A percentile compares a stretch with the other conserved stretches of the same genome.
phyloP scores from a whole-genome alignment of 73 alveolate species.

The Symbiodinium natans region DNA sequence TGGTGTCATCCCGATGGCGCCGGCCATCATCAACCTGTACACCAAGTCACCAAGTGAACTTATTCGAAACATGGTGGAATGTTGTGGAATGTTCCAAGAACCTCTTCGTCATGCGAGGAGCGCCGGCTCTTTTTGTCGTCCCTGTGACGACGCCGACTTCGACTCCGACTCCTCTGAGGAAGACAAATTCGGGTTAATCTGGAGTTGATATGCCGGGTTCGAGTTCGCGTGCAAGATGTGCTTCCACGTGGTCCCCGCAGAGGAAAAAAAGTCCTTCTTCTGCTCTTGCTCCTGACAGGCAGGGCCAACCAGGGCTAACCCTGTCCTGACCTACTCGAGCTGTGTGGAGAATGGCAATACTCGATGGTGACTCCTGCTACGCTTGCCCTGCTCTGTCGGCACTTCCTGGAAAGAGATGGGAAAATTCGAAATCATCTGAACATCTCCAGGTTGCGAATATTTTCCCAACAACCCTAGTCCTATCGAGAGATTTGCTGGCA shows the following conservation, averaged over 20 bases:
- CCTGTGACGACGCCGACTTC: conserved; percentile 58
- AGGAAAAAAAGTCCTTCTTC: background rate
- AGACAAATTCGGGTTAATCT: too few species aligned
- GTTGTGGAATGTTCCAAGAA: background rate
- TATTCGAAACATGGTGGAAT: background rate
- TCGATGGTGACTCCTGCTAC: background rate
- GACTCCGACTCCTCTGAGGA: conserved; percentile 45
- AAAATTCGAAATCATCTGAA: too few species aligned
- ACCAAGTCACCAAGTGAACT: background rate
- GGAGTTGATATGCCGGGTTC: too few species aligned
- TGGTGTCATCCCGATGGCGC: conserved; percentile 83
- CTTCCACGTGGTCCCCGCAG: background rate
- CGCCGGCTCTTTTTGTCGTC: conserved; percentile 30
- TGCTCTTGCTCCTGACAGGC: background rate
- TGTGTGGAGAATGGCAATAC: background rate
- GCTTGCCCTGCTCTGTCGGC: conserved; percentile 1
- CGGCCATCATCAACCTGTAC: conserved; percentile 70
- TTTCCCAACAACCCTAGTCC: too few species aligned
- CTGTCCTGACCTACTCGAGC: background rate
- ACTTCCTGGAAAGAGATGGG: background rate
- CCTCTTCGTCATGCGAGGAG: conserved; percentile 17
- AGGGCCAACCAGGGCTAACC: too few species aligned
- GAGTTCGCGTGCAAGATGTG: too few species aligned
- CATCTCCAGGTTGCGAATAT: too few species aligned
- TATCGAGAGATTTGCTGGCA: background rate